Base-by-base conservation (phyloP, 2,329 filamentous ascomycete species). In the Cryphonectria nitschkei region DNA sequence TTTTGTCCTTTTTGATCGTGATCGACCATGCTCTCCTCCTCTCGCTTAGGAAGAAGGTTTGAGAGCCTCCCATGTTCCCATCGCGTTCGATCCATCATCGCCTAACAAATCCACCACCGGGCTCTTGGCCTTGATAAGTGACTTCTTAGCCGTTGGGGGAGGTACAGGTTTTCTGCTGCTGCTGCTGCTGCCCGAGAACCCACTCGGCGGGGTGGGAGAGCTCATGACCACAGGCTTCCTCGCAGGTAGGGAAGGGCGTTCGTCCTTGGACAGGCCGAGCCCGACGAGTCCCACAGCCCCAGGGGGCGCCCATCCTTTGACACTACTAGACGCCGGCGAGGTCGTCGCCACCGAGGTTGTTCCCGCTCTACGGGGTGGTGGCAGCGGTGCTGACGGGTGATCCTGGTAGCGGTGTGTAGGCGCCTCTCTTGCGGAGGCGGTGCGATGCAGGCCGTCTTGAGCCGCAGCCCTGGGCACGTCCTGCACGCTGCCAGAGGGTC, bases 21-120 rank as follows among this genome's bases (percentile, higher is more conserved):
- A 19, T 65, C 29, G 8, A 19, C 29, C 3, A 3, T n/a, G 19
- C 16, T 50, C 22, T 62, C 41, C 65, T 52, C 66, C 32, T 67
- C 41, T 19, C 50, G 37, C 34, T 50, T 71, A 73, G 19, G 66
- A 76, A 41, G 69, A 76, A 41, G 87, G 87, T 76, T 86, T 86
- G 75, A 89, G 75, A 5, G 86, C 85, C 75, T 88, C 85, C 86
- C 87, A 89, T 32, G 84, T 82, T 16, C 84, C 83, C 78, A 88
- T 80, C 52, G 84, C 68, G 50, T 79, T 79, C n/a, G 76, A 78
- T 29, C 79, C 81, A 61, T 87, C 85, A 60, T 82, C 83, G 2
- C 78, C 79, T 43, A 87, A 76, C 62, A 87, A 81, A 73, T 87
- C 87, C 26, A 87, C 76, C 60, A 83, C 74, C 72, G 82, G 77